Evolutionary conservation across 2,329 filamentous ascomycete genomes (phyloP).

Genomic region (Talaromyces sp.): DNA sequence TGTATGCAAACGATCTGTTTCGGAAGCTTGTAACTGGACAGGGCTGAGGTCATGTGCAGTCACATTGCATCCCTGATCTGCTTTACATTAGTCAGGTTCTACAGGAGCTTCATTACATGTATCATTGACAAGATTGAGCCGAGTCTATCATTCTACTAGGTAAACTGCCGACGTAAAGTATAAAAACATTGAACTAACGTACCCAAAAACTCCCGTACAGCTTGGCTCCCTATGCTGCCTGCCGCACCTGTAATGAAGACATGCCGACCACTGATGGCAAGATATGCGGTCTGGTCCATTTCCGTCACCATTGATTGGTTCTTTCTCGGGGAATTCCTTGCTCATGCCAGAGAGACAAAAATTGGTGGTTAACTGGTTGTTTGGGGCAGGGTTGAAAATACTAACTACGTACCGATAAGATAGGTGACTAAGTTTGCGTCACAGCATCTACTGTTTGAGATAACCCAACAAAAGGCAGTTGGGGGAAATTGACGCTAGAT

Average conservation of each 20-base stretch:
- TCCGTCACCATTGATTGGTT: background rate
- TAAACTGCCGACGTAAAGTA: background rate
- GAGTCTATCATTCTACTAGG: background rate
- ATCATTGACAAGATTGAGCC: background rate
- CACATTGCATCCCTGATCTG: conserved; percentile 52
- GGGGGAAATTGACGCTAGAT: background rate
- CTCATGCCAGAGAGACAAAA: background rate
- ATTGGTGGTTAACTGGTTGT: background rate
- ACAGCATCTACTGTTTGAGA: background rate
- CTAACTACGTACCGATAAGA: background rate
- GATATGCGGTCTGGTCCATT: conserved; percentile 33
- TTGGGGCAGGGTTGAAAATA: background rate
- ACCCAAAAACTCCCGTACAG: conserved; percentile 52
- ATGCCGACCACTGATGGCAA: conserved; percentile 46
- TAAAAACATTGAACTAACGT: conserved; percentile 16
- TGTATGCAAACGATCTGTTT: conserved; percentile 34
- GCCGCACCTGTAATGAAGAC: conserved; percentile 53
- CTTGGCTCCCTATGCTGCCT: conserved; percentile 48
- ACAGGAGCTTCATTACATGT: background rate
- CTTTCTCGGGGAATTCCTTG: background rate
- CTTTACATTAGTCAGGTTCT: background rate
- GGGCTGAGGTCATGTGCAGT: conserved; percentile 48
- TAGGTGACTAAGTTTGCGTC: background rate
- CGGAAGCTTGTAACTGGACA: conserved; percentile 25
- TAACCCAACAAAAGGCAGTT: background rate